Conservation (phyloP, 2,329 filamentous ascomycete species). For the Teratosphaeria destructans region DNA sequence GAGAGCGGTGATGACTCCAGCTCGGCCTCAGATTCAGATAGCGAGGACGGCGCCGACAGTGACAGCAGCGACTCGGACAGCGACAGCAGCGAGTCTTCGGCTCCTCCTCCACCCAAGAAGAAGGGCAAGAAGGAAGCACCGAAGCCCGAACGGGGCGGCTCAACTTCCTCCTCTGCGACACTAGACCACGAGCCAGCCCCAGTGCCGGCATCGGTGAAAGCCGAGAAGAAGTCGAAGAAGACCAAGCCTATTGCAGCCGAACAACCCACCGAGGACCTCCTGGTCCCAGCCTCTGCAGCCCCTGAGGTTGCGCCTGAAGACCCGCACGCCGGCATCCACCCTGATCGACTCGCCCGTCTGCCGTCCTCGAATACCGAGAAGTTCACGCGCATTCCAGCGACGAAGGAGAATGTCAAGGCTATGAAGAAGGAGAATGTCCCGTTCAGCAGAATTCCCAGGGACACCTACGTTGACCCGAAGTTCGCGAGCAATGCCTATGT, state of each 20-base stretch:
- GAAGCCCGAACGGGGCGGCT: conserved; percentile 14
- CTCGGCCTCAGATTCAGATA: not conserved
- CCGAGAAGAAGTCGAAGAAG: conserved; percentile 1
- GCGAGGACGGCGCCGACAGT: conserved; percentile 2
- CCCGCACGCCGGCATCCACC: conserved; percentile 26
- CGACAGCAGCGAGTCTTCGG: conserved; percentile 2
- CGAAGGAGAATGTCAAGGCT: conserved; percentile 18
- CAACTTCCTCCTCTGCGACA: conserved; percentile 30
- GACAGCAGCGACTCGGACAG: conserved; percentile 11
- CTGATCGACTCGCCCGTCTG: conserved; percentile 23
- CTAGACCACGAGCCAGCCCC: conserved; percentile 7
- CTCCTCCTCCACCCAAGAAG: conserved; percentile 9
- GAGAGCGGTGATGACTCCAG: not conserved
- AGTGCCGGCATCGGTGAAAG: conserved; percentile 4
- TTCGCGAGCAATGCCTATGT: conserved; percentile 73
- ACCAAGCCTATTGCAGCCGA: not conserved
- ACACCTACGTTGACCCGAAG: conserved; percentile 55
- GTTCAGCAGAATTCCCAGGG: conserved; percentile 67
- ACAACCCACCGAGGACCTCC: not conserved
- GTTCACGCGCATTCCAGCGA: conserved; percentile 5
- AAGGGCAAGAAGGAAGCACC: conserved; percentile 13
- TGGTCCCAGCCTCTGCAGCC: conserved; percentile 10
- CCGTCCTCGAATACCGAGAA: not conserved
- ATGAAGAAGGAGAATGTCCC: conserved; percentile 51
- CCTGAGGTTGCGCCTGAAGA: conserved; percentile 24